These are phyloP conservation scores for Podaxis pistillaris DNA, from an alignment of 768 basidiomycete genomes.

Conservation along the genomic window DNA sequence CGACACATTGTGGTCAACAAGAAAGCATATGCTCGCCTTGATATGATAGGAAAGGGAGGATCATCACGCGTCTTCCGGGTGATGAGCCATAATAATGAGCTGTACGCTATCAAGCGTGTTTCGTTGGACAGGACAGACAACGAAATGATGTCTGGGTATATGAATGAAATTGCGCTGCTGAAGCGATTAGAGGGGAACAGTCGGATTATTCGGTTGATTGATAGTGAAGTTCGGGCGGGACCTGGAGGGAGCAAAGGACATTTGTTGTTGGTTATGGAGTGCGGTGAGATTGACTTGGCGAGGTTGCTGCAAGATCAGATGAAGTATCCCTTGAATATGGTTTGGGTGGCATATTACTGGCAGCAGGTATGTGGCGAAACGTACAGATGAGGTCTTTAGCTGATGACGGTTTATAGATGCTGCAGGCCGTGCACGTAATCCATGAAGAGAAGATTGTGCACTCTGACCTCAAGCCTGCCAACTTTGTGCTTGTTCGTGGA, in stretches of 20 bases:
- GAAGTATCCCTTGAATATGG: conserved; percentile 84
- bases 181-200: conserved; percentile 94
- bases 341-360: conserved; percentile 96
- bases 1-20: conserved; percentile 69
- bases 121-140: conserved; percentile 85
- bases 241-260: conserved; percentile 71
- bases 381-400: background rate
- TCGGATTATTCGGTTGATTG: conserved; percentile 87
- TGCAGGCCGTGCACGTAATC: conserved; percentile 97
- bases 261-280: conserved; percentile 92
- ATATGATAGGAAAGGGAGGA: conserved; percentile 90
- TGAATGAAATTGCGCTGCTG: conserved; percentile 93
- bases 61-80: conserved; percentile 96
- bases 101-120: conserved; percentile 92
- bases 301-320: conserved; percentile 80
- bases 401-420: conserved; percentile 64
- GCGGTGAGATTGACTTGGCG: conserved; percentile 91
- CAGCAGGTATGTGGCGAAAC: conserved; percentile 67
- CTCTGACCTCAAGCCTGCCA: conserved; percentile 97
- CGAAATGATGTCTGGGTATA: conserved; percentile 88
- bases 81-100: conserved; percentile 66
- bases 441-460: conserved; percentile 99
- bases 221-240: conserved; percentile 80
- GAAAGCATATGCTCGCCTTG: conserved; percentile 78
- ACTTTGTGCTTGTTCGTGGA: conserved; percentile 95